phyloP scores from a whole-genome alignment of 305 asterid species.

The Fraxinus ornus region DNA sequence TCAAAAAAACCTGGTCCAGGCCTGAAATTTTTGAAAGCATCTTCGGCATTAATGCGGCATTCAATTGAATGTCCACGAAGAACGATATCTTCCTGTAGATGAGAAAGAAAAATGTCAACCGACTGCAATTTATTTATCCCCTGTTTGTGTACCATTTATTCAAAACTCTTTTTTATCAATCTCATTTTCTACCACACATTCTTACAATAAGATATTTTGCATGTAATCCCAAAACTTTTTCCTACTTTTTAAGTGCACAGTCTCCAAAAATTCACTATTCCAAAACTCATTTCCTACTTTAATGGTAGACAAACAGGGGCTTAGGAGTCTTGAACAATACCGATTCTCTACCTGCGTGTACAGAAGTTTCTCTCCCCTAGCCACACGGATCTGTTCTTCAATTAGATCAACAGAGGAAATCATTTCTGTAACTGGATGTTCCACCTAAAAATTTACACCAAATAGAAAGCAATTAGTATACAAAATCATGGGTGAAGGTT shows the following conservation, averaged over 20 bases:
- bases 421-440: slow-evolving; percentile 99
- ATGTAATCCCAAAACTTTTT: too few species aligned
- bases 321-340: not conserved
- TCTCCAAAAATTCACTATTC: too few species aligned
- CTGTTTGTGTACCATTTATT: too few species aligned
- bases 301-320: too few species aligned
- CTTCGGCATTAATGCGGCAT: slow-evolving; percentile 98
- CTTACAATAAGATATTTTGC: too few species aligned
- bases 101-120: slow-evolving; percentile 7
- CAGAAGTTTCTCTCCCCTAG: slow-evolving; percentile 87
- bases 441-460: slow-evolving; percentile 56
- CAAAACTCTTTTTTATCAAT: too few species aligned
- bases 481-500: slow-evolving; percentile 7
- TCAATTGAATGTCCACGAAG: slow-evolving; percentile 94
- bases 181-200: too few species aligned
- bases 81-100: slow-evolving; percentile 74
- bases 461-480: slow-evolving; percentile 1
- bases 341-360: slow-evolving; percentile 52
- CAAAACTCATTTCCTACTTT: too few species aligned
- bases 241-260: too few species aligned
- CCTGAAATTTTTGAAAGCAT: slow-evolving; percentile 97
- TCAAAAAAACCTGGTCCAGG: slow-evolving; percentile 86
- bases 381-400: slow-evolving; percentile 94
- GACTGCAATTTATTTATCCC: not conserved
- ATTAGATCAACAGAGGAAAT: slow-evolving; percentile 95